Base-by-base conservation (phyloP, 768 basidiomycete genomes). In the Russula brevipes region DNA sequence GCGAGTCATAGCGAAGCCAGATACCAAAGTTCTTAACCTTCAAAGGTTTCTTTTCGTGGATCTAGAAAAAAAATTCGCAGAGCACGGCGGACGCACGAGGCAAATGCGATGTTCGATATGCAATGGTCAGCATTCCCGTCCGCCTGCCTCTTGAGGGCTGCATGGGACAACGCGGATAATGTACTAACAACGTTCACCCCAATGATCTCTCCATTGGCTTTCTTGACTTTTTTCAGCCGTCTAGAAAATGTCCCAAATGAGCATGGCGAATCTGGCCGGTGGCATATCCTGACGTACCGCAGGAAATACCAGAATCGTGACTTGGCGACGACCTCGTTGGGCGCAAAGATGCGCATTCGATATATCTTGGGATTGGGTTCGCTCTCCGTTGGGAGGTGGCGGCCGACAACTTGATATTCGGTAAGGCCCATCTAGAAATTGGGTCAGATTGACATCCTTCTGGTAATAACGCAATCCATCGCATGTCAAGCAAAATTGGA, bases 1-100 rank as follows among this genome's bases (percentile, higher is more conserved):
- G 94, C 59, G 96, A 98, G 80, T 99, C 97, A 79, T 99, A 99
- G 71, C 96, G 91, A 75, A 99, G 79, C 97, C 97, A 98, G 80
- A 99, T 91, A 69, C 97, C 97, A 75, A 99, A 98, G 88, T 97
- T 98, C 86, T 99, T 98, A 77, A 98, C 90, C 81, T 95, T 95
- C 77, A 97, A 75, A 30, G 97, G 97, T 78, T 89, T 93, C 85
- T 92, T 95, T 82, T 98, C 96, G 74, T 89, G 85, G 75, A 98
- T 98, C 95, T 98, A 85, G 4, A 51, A 49, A 31, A 36, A 16
- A 36, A 42, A 61, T 64, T 61, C 64, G 60, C 57, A 60, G 61
- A 69, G 68, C 67, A 66, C 62, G 59, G 58, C 68, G 38, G 60
- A 60, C 69, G 68, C 46, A 71, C 65, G 3, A 69, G 62, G 54